Percentiles rank a stretch among this genome's conserved stretches.
Conservation (phyloP, 257 asterid species). For the Misopates orontium region DNA sequence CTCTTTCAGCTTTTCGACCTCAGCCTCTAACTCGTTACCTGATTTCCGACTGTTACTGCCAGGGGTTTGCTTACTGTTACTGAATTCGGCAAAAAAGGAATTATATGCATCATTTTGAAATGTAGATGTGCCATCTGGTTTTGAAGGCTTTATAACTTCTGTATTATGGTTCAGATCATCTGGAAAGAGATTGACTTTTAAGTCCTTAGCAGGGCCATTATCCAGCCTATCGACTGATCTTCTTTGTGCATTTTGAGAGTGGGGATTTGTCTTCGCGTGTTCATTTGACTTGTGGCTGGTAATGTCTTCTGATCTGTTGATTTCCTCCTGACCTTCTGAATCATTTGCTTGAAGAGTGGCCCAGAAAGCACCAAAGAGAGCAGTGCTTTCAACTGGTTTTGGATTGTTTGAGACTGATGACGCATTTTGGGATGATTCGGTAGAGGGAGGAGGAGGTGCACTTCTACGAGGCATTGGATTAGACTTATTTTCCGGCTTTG, state of each 20-base stretch:
- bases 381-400: conserved; percentile 46
- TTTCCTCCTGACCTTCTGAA: conserved; percentile 53
- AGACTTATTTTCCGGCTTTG: conserved; percentile 66
- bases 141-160: conserved; percentile 46
- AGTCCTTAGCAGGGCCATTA: conserved; percentile 37
- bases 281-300: conserved; percentile 39
- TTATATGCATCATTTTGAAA: conserved; percentile 54
- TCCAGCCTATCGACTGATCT: conserved; percentile 36
- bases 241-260: conserved; percentile 34
- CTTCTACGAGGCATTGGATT: conserved; percentile 84
- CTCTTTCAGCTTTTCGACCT: conserved; percentile 80
- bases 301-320: conserved; percentile 53
- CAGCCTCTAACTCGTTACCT: conserved; percentile 67
- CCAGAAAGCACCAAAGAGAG: conserved; percentile 92
- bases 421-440: conserved; percentile 52
- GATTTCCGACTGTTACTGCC: conserved; percentile 42
- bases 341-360: conserved; percentile 74
- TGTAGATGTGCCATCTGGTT: conserved; percentile 44
- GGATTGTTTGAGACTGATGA: conserved; percentile 49
- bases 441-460: conserved; percentile 85
- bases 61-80: conserved; percentile 46
- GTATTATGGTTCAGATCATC: conserved; percentile 40
- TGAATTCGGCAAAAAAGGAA: conserved; percentile 79
- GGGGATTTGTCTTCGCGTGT: conserved; percentile 40
- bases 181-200: conserved; percentile 48